These are phyloP conservation scores for Medicago truncatula DNA, from an alignment of 306 rosid species.

Conservation along the genomic window MtrunA17r5.0-ANR NC_053045.1:47047001-47047500, in stretches of 20 bases:
- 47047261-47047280: constrained; percentile 41
- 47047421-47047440: constrained; percentile 81
- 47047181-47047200: constrained; percentile 48
- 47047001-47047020: constrained; percentile 37
- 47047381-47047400: constrained; percentile 64
- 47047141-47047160: constrained; percentile 41
- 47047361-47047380: constrained; percentile 52
- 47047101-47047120: constrained; percentile 69
- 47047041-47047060: constrained; percentile 59
- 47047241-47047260: constrained; percentile 48
- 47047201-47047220: constrained; percentile 42
- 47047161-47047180: constrained; percentile 48
- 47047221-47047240: constrained; percentile 51
- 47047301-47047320: constrained; percentile 90
- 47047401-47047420: constrained; percentile 80
- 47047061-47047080: constrained; percentile 49
- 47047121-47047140: constrained; percentile 50
- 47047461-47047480: constrained; percentile 76
- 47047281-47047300: constrained; percentile 74
- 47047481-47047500: constrained; percentile 56
- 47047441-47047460: constrained; percentile 82
- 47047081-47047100: constrained; percentile 61
- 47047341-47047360: constrained; percentile 68
- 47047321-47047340: constrained; percentile 88
- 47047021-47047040: constrained; percentile 54